Conservation (phyloP, 768 basidiomycete species). For the Nidularia sp. region DNA sequence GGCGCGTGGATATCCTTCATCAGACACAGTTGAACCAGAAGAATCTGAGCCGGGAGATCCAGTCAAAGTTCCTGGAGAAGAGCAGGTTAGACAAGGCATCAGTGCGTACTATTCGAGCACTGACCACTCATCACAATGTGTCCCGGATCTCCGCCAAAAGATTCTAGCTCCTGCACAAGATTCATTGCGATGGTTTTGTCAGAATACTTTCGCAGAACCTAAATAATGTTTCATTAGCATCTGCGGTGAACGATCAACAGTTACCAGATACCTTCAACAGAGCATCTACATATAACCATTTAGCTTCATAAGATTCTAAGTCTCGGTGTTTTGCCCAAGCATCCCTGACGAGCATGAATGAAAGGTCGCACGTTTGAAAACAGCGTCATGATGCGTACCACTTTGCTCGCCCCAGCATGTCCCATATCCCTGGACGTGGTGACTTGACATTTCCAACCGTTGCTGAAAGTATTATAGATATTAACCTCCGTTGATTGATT, state of each 20-base stretch:
- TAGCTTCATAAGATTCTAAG: slow-evolving; percentile 73
- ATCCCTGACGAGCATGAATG: slow-evolving; percentile 53
- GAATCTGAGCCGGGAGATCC: slow-evolving; percentile 57
- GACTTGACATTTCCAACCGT: slow-evolving; percentile 85
- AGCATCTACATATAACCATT: slow-evolving; percentile 86
- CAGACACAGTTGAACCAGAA: slow-evolving; percentile 61
- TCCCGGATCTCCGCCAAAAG: slow-evolving; percentile 65
- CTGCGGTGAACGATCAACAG: not conserved
- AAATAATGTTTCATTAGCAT: not conserved
- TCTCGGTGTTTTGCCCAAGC: slow-evolving; percentile 95
- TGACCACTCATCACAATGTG: slow-evolving; percentile 66
- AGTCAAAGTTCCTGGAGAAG: slow-evolving; percentile 34
- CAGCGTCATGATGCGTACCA: slow-evolving; percentile 50
- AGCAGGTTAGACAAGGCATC: not conserved
- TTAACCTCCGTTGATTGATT: slow-evolving; percentile 1
- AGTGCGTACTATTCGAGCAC: slow-evolving; percentile 5
- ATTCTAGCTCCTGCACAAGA: slow-evolving; percentile 73
- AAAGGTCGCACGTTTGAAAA: not conserved
- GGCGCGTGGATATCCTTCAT: slow-evolving; percentile 15
- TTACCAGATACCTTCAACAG: slow-evolving; percentile 59
- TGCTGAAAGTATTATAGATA: slow-evolving; percentile 39
- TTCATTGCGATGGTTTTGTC: slow-evolving; percentile 76
- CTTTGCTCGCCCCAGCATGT: slow-evolving; percentile 90
- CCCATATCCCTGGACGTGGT: slow-evolving; percentile 80
- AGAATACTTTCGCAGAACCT: slow-evolving; percentile 81